Conservation (phyloP, 768 basidiomycete species). For the Boletus bicolor region DNA sequence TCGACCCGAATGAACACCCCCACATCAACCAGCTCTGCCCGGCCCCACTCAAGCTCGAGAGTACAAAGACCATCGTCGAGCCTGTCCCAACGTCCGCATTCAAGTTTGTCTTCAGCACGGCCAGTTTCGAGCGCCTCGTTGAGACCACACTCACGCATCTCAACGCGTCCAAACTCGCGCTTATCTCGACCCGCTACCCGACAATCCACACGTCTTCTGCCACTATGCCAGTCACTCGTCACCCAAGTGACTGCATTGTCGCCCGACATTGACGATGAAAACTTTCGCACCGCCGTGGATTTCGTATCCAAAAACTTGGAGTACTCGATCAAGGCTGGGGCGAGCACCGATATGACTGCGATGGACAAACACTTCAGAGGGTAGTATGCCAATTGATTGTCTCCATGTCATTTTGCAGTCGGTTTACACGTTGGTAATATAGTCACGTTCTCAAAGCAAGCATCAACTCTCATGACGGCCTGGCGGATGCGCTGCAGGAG, state of each 20-base stretch:
- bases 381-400: constrained; percentile 34
- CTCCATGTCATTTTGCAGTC: not conserved
- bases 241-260: constrained; percentile 51
- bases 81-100: constrained; percentile 41
- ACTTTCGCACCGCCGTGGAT: constrained; percentile 50
- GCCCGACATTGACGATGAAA: constrained; percentile 39
- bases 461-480: constrained; percentile 58
- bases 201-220: constrained; percentile 49
- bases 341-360: constrained; percentile 51
- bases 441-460: constrained; percentile 68
- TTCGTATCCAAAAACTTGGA: constrained; percentile 60
- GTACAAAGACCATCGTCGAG: constrained; percentile 34
- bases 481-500: constrained; percentile 59
- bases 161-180: constrained; percentile 39
- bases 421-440: constrained; percentile 13
- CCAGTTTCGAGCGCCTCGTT: constrained; percentile 43
- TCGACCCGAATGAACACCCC: constrained; percentile 4
- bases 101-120: constrained; percentile 45
- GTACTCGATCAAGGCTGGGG: constrained; percentile 52
- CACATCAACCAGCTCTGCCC: constrained; percentile 10
- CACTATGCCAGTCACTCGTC: constrained; percentile 53
- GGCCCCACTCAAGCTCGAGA: constrained; percentile 22
- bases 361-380: constrained; percentile 54
- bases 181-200: constrained; percentile 51
- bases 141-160: constrained; percentile 35